Evolutionary conservation across 441 rosid genomes (phyloP).

Genomic region (Sinapis alba): DNA sequence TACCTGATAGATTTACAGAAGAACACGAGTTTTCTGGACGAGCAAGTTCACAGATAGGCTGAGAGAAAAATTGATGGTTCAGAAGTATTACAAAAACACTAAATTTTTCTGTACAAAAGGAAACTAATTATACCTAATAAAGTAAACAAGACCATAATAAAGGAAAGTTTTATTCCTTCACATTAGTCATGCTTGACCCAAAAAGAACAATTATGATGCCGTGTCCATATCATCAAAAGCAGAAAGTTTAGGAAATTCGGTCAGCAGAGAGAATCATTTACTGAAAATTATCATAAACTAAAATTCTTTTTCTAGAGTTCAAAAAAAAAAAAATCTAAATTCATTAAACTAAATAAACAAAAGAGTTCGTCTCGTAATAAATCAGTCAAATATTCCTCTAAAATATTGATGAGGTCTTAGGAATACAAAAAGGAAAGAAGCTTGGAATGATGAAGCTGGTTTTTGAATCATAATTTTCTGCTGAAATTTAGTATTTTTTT

Average conservation of each 20-base stretch:
- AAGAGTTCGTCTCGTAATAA: not conserved
- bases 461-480: not conserved
- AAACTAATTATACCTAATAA: not conserved
- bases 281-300: not conserved
- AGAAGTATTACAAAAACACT: not conserved
- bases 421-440: not conserved
- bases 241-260: constrained; percentile 2
- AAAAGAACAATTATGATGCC: constrained; percentile 16
- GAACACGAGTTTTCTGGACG: constrained; percentile 11
- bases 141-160: not conserved
- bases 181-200: constrained; percentile 29
- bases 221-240: constrained; percentile 7
- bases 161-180: constrained; percentile 13
- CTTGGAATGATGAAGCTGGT: constrained; percentile 18
- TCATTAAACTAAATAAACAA: not conserved
- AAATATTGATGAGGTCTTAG: not conserved
- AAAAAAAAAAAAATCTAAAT: not conserved
- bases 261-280: not conserved
- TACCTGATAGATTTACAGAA: constrained; percentile 17
- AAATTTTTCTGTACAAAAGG: not conserved
- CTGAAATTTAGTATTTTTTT: not conserved
- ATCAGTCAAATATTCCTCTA: constrained; percentile 1
- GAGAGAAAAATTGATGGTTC: not conserved
- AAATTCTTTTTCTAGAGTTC: not conserved
- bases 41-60: constrained; percentile 1